Base-by-base conservation (phyloP, 2,329 filamentous ascomycete genomes). In the Leptosphaerulina australis region DNA sequence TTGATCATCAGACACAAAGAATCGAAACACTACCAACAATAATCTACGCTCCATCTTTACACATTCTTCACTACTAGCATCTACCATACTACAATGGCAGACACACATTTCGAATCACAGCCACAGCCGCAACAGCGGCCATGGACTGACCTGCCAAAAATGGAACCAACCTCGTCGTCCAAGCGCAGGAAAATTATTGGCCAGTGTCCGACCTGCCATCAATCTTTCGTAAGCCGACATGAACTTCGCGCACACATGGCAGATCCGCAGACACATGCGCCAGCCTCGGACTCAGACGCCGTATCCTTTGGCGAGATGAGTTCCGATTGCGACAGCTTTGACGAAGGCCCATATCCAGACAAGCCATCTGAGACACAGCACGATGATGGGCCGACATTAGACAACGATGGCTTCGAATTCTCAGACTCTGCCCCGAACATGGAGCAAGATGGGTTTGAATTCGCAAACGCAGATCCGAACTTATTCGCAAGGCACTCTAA, bases 341-440 rank as follows among this genome's bases (percentile, higher is more conserved):
- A 54, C n/a, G 40, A 50, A 17, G 12, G n/a, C 14, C 18, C 26
- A 1, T 6, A 28, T 9, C 14, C 15, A 3, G 14, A 11, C 12
- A 44, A 45, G 20, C 15, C 35, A 24, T 24, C 41, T 12, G 12
- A 3, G 4, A 17, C n/a, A 14, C 17, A n/a, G 15, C 35, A 40
- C 25, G 36, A 37, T 5, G 24, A 36, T 17, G 40, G 36, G 28
- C 50, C 50, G 5, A 45, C 50, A 3, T 18, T 53, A 2, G 39
- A 53, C 10, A 29, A 20, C n/a, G 50, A 54, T 14, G 45, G 50
- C 17, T 50, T 54, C n/a, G 50, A 41, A 15, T 54, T 54, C 35
- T 15, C 35, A 3, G 11, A 3, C 5, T 14, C 39, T 6, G 5
- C 3, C 11, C 38, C 39, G 2, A 15, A 18, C 11, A 12, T 34